A percentile compares a stretch with the other conserved stretches of the same genome.
Conservation (phyloP, 2,329 filamentous ascomycete species). For the Pestalotiopsis sp. region DNA sequence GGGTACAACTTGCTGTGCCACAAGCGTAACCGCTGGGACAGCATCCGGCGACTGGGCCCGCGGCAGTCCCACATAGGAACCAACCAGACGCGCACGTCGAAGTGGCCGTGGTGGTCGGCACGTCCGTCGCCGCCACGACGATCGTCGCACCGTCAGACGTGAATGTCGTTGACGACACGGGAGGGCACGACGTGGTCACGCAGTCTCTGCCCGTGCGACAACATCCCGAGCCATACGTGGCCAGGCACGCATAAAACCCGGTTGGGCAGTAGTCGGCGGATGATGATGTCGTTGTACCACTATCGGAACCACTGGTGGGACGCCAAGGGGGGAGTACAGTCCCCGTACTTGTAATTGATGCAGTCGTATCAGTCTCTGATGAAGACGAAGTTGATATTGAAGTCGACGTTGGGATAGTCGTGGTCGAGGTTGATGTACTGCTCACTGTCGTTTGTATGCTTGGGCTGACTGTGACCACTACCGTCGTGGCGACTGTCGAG, state of each 20-base stretch:
- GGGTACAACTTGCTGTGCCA: constrained; percentile 72
- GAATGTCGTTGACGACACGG: constrained; percentile 61
- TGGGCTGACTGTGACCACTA: constrained; percentile 43
- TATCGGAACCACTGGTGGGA: constrained; percentile 36
- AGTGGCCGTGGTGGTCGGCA: constrained; percentile 39
- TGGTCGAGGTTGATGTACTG: constrained; percentile 34
- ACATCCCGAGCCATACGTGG: constrained; percentile 80
- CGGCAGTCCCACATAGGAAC: constrained; percentile 66
- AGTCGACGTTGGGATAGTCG: constrained; percentile 24
- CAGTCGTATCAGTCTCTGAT: constrained; percentile 26
- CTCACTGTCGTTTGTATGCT: constrained; percentile 31
- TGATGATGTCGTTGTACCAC: constrained; percentile 31
- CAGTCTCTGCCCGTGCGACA: constrained; percentile 89
- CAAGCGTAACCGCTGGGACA: constrained; percentile 80
- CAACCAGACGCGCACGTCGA: constrained; percentile 75
- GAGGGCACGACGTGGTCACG: constrained; percentile 76
- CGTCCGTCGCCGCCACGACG: constrained; percentile 60
- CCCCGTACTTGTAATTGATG: constrained; percentile 33
- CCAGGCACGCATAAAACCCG: constrained; percentile 89
- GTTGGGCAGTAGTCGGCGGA: constrained; percentile 69
- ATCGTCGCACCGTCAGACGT: constrained; percentile 71
- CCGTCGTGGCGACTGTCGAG: constrained; percentile 33
- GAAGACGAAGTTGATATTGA: constrained; percentile 23
- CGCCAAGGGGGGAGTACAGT: constrained; percentile 37
- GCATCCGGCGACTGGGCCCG: constrained; percentile 73